phyloP scores from a whole-genome alignment of 306 rosid species.

The Trifolium dubium region DNA sequence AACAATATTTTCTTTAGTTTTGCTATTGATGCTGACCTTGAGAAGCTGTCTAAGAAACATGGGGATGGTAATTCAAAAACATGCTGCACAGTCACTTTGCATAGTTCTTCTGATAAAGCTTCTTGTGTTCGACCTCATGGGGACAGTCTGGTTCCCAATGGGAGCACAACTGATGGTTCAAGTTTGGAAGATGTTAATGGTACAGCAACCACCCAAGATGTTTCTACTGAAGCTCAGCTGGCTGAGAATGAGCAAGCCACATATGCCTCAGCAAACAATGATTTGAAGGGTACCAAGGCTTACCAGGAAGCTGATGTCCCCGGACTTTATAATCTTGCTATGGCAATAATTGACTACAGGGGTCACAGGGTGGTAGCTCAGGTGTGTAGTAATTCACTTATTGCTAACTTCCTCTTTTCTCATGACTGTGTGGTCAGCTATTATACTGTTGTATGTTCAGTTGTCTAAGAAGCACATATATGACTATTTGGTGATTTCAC shows the following conservation, averaged over 20 bases:
- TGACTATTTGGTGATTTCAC: slow-evolving; percentile 9
- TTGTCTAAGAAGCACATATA: slow-evolving; percentile 27
- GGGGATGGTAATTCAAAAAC: slow-evolving; percentile 55
- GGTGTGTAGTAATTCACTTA: slow-evolving; percentile 55
- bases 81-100: slow-evolving; percentile 44
- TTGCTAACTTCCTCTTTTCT: slow-evolving; percentile 13
- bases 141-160: slow-evolving; percentile 59
- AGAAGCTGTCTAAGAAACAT: slow-evolving; percentile 74
- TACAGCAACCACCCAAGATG: slow-evolving; percentile 54
- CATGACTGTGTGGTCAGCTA: slow-evolving; percentile 1
- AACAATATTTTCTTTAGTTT: slow-evolving; percentile 97
- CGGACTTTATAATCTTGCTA: slow-evolving; percentile 94
- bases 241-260: slow-evolving; percentile 98
- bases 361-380: slow-evolving; percentile 99
- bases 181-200: slow-evolving; percentile 54
- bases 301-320: slow-evolving; percentile 99
- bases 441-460: not conserved
- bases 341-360: slow-evolving; percentile 95
- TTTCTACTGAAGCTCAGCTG: slow-evolving; percentile 64
- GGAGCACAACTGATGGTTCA: slow-evolving; percentile 53
- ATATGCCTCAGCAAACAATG: slow-evolving; percentile 98
- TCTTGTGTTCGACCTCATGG: slow-evolving; percentile 43
- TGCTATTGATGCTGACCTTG: slow-evolving; percentile 98
- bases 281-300: slow-evolving; percentile 98
- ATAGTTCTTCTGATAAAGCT: slow-evolving; percentile 58